These are phyloP conservation scores for Tausonia pullulans DNA, from an alignment of 1,284 basidiomycete species.

Conservation along the genomic window DNA sequence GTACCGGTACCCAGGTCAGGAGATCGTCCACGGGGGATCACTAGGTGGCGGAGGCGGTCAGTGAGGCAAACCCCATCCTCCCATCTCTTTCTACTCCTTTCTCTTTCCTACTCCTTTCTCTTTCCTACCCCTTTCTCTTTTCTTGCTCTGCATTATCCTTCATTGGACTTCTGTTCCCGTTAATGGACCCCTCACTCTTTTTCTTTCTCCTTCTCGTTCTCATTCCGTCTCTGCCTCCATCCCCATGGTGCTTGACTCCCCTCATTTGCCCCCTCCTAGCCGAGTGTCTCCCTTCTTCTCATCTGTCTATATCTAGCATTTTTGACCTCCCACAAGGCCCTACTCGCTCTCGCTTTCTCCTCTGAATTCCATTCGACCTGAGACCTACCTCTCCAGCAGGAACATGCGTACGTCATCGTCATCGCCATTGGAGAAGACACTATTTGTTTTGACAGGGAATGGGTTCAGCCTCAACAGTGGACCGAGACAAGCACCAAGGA, in stretches of 20 bases:
- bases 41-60: background rate
- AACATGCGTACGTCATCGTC: too few species aligned
- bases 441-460: background rate
- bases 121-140: background rate
- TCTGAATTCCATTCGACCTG: too few species aligned
- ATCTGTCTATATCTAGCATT: too few species aligned
- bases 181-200: background rate
- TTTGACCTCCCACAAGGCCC: too few species aligned
- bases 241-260: too few species aligned
- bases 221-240: too few species aligned
- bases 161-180: background rate
- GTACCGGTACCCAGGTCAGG: background rate
- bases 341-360: too few species aligned
- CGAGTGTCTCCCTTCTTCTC: too few species aligned
- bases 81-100: background rate
- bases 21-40: background rate
- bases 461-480: background rate
- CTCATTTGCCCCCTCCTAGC: too few species aligned
- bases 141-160: background rate
- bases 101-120: background rate
- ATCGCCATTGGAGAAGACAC: too few species aligned
- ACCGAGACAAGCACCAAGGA: background rate
- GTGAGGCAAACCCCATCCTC: background rate
- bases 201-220: too few species aligned
- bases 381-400: too few species aligned